Conservation (phyloP, 2,329 filamentous ascomycete species). For the Phaeosphaeria sp. region DNA sequence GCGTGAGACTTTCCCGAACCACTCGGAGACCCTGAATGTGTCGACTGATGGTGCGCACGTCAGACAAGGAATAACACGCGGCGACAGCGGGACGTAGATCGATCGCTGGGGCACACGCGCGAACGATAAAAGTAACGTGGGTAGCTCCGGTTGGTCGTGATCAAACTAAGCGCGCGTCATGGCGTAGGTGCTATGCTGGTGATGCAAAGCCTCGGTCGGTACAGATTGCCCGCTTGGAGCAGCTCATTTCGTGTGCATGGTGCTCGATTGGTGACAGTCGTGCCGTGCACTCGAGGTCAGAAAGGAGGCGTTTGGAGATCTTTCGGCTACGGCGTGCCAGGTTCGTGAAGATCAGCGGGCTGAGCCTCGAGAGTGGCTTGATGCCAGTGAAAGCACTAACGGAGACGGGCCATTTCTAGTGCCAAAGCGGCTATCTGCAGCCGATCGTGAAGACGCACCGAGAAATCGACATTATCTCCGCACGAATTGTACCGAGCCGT, state of each 20-base stretch:
- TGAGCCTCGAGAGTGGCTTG: not conserved
- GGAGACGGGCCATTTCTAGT: not conserved
- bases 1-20: not conserved
- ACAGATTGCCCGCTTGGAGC: not conserved
- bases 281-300: not conserved
- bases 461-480: not conserved
- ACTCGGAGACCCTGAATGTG: not conserved
- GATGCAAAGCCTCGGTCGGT: not conserved
- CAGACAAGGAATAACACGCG: constrained; percentile 1
- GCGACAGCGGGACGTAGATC: constrained; percentile 1
- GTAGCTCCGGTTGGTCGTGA: not conserved
- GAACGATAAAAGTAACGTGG: not conserved
- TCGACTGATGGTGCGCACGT: constrained; percentile 2
- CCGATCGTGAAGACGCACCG: not conserved
- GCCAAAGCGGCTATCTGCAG: not conserved
- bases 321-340: constrained; percentile 4
- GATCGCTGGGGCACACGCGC: not conserved
- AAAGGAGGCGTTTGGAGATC: not conserved
- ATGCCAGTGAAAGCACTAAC: not conserved
- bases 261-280: not conserved
- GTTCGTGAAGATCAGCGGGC: not conserved
- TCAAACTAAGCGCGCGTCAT: not conserved
- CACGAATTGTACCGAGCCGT: not conserved
- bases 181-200: not conserved
- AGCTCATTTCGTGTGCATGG: not conserved